phyloP scores from a whole-genome alignment of 306 rosid genomes.

The Ceratonia siliqua region DNA sequence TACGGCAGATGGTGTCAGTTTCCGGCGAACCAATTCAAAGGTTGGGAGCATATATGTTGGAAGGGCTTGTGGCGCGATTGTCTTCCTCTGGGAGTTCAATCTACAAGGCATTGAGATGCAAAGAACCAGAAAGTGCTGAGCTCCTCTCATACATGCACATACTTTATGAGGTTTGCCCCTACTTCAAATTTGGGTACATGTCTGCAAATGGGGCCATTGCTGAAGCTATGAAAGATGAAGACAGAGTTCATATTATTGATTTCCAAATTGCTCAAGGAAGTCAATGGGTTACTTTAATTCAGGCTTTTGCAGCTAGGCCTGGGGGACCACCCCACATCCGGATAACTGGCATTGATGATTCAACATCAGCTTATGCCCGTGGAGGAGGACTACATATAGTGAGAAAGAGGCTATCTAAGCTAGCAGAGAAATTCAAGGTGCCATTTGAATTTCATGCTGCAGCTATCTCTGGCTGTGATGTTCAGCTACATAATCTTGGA shows the following conservation, averaged over 20 bases:
- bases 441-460: constrained; percentile 87
- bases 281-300: constrained; percentile 93
- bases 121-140: constrained; percentile 77
- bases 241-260: constrained; percentile 87
- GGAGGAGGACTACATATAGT: constrained; percentile 87
- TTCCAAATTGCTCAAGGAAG: constrained; percentile 93
- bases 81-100: constrained; percentile 75
- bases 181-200: constrained; percentile 96
- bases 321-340: constrained; percentile 97
- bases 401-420: constrained; percentile 70
- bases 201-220: constrained; percentile 99
- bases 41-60: constrained; percentile 96
- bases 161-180: constrained; percentile 90
- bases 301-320: constrained; percentile 97
- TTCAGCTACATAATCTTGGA: constrained; percentile 61
- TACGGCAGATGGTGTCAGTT: constrained; percentile 83
- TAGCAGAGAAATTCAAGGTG: constrained; percentile 71
- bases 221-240: constrained; percentile 91
- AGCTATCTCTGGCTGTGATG: constrained; percentile 71
- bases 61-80: constrained; percentile 81
- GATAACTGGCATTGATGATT: constrained; percentile 86
- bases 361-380: constrained; percentile 85
- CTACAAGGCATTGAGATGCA: constrained; percentile 75
- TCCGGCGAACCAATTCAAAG: constrained; percentile 94
- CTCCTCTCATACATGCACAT: constrained; percentile 87